A percentile compares a stretch with the other conserved stretches of the same genome.
These are phyloP conservation scores for Candida pini DNA, from an alignment of 805 yeast genomes.

Conservation along the genomic window DNA sequence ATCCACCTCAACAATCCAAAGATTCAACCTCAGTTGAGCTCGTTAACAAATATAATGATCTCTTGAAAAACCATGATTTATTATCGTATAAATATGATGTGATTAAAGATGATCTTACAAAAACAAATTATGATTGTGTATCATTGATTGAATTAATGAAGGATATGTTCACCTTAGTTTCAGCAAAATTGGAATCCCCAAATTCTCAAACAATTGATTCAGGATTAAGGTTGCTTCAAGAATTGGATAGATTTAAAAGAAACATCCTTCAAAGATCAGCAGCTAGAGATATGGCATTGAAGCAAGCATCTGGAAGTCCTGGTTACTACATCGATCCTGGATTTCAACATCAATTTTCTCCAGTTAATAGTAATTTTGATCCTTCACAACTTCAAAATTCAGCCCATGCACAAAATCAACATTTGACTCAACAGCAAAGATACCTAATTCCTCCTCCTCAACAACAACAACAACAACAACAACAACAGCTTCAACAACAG, in stretches of 20 bases:
- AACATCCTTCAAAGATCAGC: conserved; percentile 29
- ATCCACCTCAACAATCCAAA: conserved; percentile 11
- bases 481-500: conserved; percentile 14
- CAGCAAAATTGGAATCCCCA: conserved; percentile 9
- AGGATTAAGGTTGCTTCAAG: conserved; percentile 8
- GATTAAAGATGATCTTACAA: conserved; percentile 41
- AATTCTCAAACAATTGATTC: conserved; percentile 1
- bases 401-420: conserved; percentile 9
- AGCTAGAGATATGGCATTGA: conserved; percentile 26
- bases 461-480: conserved; percentile 10
- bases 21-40: conserved; percentile 12
- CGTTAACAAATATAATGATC: conserved; percentile 27
- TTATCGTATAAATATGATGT: conserved; percentile 42
- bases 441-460: too few relatives aligned
- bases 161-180: conserved; percentile 14
- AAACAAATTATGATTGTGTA: conserved; percentile 48
- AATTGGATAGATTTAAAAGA: conserved; percentile 22
- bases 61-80: conserved; percentile 37
- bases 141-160: conserved; percentile 39
- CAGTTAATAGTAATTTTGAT: background rate
- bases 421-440: conserved; percentile 3
- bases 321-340: conserved; percentile 14
- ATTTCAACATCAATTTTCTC: conserved; percentile 4
- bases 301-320: conserved; percentile 15
- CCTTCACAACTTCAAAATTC: background rate